phyloP scores from a whole-genome alignment of 331 rosid species.

The Erythrophleum ivorense region DNA sequence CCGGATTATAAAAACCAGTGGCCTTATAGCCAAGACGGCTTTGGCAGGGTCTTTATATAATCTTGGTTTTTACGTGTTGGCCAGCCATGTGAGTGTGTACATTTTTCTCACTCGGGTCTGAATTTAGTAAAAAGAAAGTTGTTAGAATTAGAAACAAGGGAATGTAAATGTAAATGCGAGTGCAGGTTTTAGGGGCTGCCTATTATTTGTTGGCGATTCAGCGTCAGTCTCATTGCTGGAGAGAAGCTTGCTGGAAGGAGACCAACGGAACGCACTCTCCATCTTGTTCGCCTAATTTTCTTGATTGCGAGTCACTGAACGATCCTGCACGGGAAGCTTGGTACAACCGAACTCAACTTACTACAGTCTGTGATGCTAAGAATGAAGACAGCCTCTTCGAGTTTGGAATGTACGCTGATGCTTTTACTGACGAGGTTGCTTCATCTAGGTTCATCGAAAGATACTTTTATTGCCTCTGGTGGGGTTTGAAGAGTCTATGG shows the following conservation, averaged over 20 bases:
- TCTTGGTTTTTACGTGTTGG: slow-evolving; percentile 73
- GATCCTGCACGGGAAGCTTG: slow-evolving; percentile 57
- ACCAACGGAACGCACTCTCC: slow-evolving; percentile 75
- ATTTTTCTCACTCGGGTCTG: background rate
- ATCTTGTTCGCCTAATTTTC: slow-evolving; percentile 60
- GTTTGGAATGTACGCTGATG: slow-evolving; percentile 86
- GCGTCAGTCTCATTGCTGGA: slow-evolving; percentile 81
- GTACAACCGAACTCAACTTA: slow-evolving; percentile 53
- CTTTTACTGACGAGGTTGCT: slow-evolving; percentile 72
- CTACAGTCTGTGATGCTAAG: slow-evolving; percentile 62
- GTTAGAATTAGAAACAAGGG: background rate
- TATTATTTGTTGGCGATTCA: slow-evolving; percentile 86
- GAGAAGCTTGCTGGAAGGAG: slow-evolving; percentile 55
- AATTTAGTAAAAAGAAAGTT: background rate
- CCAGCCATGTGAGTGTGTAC: slow-evolving; percentile 69
- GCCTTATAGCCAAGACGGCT: slow-evolving; percentile 79
- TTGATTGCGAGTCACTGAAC: slow-evolving; percentile 52
- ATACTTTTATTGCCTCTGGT: slow-evolving; percentile 94
- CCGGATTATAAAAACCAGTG: slow-evolving; percentile 71
- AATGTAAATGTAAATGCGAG: slow-evolving; percentile 45
- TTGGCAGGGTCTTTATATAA: slow-evolving; percentile 84
- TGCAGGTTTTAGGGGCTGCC: slow-evolving; percentile 83
- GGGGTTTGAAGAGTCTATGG: slow-evolving; percentile 87
- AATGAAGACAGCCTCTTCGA: slow-evolving; percentile 50
- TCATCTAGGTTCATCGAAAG: slow-evolving; percentile 60